Evolutionary conservation across 169 alveolate genomes (phyloP), one percentile per base, ranked within the genome.

Genomic region (Eimeria acervulina): DNA sequence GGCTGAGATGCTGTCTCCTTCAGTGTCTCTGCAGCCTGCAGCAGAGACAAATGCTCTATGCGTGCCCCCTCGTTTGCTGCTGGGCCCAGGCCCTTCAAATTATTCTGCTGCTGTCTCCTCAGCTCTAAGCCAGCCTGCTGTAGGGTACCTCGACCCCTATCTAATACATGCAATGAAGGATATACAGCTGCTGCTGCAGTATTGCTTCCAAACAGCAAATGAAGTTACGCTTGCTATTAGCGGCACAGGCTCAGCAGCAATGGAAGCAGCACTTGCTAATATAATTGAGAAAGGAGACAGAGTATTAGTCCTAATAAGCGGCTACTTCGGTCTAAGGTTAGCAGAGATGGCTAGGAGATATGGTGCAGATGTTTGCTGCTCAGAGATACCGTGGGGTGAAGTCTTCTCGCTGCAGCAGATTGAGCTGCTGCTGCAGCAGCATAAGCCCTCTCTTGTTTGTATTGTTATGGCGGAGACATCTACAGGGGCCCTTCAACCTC

Each of bases 231-330:
- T 91, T 26, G 76, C 68, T 70, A 61, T 93, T 21, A 80, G 87
- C 55, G 97, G 97, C 15, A 95, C 97, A 28, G 97, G 97, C 61
- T 76, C 92, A 23, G 97, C 97, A 6, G 97, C 97, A 26, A 90
- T 95, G 97, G 97, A 95, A 55, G 97, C 97, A 8, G 95, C 95
- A 26, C 33, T 95, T 21, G 96, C 97, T 33, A 95, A 95, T 63
- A 1, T 42, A 19, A 84, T 95, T 2, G 91, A 74, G 66, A 55
- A 33, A 7, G 95, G 95, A 38, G 97, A 95, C 52, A 81, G 40
- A n/a, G 87, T 72, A 38, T 87, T 76, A 7, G 96, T 84, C 21
- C 44, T 59, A 28, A 93, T 88, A 26, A 66, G 61, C 38, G 96
- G 97, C 38, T 95, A 95, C 68, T 95, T 95, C 51, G 97, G 97